These are phyloP conservation scores for Microbotryum lychnidis-dioicae DNA, from an alignment of 1,284 basidiomycete species.

Conservation along the genomic window DNA sequence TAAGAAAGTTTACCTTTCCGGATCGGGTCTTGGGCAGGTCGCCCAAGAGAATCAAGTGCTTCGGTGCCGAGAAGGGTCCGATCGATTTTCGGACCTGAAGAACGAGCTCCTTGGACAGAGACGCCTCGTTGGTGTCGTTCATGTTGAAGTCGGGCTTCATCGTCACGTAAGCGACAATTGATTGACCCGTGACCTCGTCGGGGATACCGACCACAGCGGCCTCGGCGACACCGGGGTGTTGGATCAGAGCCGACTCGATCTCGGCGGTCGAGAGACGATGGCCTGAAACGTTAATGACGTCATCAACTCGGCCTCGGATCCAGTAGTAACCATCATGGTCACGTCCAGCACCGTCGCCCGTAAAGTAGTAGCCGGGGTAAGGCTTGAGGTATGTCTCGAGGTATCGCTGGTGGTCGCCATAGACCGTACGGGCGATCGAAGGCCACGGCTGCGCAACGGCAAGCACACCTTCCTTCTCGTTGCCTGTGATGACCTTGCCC, in stretches of 20 bases:
- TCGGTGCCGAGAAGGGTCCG: conserved; percentile 75
- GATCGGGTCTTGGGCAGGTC: conserved; percentile 94
- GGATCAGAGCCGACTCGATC: conserved; percentile 90
- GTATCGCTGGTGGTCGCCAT: conserved; percentile 81
- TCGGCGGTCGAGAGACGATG: conserved; percentile 96
- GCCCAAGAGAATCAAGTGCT: conserved; percentile 51
- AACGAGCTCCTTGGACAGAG: conserved; percentile 75
- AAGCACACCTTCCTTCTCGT: conserved; percentile 84
- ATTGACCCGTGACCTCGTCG: conserved; percentile 39
- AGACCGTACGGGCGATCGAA: conserved; percentile 89
- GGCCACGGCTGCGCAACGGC: conserved; percentile 86
- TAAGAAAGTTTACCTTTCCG: conserved; percentile 62
- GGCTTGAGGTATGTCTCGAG: conserved; percentile 90
- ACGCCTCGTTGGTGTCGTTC: conserved; percentile 58
- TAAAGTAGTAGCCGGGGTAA: conserved; percentile 87
- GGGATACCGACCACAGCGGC: conserved; percentile 74
- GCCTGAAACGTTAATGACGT: conserved; percentile 78
- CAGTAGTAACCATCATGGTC: conserved; percentile 92
- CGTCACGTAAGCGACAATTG: conserved; percentile 43
- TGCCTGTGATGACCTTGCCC: conserved; percentile 55
- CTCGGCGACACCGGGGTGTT: conserved; percentile 91
- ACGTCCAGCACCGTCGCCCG: conserved; percentile 88
- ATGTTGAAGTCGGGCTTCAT: conserved; percentile 67
- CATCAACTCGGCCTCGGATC: conserved; percentile 97
- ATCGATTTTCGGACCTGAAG: conserved; percentile 94